phyloP scores from a whole-genome alignment of 495 filamentous ascomycete genomes.

The Ramalina peruviana region DNA sequence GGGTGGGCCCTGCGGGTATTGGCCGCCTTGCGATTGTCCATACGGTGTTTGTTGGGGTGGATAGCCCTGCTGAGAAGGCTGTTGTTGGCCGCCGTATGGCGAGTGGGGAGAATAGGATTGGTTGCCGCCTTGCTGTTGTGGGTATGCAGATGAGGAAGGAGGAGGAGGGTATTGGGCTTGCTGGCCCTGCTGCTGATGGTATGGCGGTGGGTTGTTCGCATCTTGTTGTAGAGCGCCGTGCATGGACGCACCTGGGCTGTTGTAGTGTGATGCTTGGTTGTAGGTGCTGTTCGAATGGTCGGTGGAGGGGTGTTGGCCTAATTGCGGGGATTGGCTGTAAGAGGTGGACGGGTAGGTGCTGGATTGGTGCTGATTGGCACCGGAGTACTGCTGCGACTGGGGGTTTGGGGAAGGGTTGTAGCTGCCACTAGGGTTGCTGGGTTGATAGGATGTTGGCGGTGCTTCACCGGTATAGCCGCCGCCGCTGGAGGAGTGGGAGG shows the following conservation, averaged over 20 bases:
- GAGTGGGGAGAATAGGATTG: neutral
- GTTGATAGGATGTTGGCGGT: constrained; percentile 26
- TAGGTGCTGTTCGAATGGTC: too few relatives aligned
- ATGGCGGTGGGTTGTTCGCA: neutral
- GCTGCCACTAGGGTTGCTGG: constrained; percentile 2
- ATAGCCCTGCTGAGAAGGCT: constrained; percentile 2
- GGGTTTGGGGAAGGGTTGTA: constrained; percentile 7
- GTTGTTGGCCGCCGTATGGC: neutral
- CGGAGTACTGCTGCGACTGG: neutral
- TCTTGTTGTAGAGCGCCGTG: neutral
- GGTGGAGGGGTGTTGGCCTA: too few relatives aligned
- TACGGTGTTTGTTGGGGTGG: constrained; percentile 1
- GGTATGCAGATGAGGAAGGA: neutral
- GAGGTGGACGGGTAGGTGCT: neutral
- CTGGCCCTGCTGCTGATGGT: neutral
- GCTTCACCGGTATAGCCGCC: constrained; percentile 25
- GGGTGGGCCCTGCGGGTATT: neutral
- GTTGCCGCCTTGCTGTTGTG: constrained; percentile 1
- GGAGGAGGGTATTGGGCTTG: neutral
- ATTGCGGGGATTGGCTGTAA: too few relatives aligned
- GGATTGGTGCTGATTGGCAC: neutral
- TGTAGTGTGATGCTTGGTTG: too few relatives aligned
- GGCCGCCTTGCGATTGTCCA: neutral
- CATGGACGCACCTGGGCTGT: neutral
- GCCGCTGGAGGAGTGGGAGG: constrained; percentile 15